Evolutionary conservation across 371 early-diverging fungal species (phyloP), one percentile per base, ranked within the genome.

Genomic region (Coemansia sp.): DNA sequence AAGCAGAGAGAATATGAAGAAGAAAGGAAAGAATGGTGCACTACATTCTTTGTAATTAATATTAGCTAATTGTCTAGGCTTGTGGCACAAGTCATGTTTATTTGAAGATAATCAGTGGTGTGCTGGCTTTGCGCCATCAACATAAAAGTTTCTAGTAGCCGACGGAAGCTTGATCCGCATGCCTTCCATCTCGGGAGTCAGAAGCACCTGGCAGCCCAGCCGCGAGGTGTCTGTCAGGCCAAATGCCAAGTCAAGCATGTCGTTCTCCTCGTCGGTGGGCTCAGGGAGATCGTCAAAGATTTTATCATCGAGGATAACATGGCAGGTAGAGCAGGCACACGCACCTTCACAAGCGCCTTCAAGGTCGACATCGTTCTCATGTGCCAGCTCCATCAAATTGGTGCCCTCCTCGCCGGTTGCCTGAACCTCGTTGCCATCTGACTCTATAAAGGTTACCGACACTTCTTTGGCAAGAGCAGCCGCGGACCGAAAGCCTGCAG

Each of bases 341-440:
- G 95, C 97, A 22, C 95, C 98, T 81, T 99, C 99, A 81, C 99
- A 99, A 13, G 99, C 99, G 60, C 99, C 98, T 86, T 98, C 98
- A 26, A 99, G 87, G 56, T 98, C 98, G 29, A 99, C 90, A 77
- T 95, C 90, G 73, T 99, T 91, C 37, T 87, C 86, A 79, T 99
- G 97, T 27, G 99, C 98, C 18, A 96, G 81, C 74, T 98, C 98
- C 71, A 99, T 82, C 70, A 99, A 80, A 55, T 90, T 92, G 63
- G 94, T 89, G 29, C 95, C 95, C 60, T 89, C 88, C 16, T 88
- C 86, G 40, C 92, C 95, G 45, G 85, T 82, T 0, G 91, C 93
- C 18, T 86, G 84, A 18, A 89, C 84, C 52, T 83, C 83, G 65
- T 92, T 90, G 42, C 92, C 92, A 61, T 95, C 92, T 18, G 81